Evolutionary conservation across 495 filamentous ascomycete species (phyloP), one percentile per base, ranked within the genome.

Genomic region (Staphylotrichum tortipilum): DNA sequence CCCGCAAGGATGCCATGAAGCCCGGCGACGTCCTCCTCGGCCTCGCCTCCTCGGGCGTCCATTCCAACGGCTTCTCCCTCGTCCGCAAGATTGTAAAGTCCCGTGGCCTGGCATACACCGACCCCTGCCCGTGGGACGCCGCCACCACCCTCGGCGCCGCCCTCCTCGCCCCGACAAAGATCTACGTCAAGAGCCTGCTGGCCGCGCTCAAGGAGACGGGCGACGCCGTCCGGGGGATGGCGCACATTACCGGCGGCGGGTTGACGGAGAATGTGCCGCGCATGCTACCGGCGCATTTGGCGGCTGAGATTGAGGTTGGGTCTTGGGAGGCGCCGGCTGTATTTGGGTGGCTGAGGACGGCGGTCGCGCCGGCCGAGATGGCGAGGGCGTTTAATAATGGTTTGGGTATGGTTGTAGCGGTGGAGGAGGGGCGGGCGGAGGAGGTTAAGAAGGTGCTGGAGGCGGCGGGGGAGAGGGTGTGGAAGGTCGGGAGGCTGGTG

Each of bases 21-120:
- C 66, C 70, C 21, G 91, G 91, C 18, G 92, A 98, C 63, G 77
- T 90, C 14, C 75, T 97, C 7, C 72, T 97, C 11, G 92, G 86
- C 7, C 73, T 98, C 22, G 80, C 77, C 23, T 92, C 86, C 19
- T 86, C 79, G 30, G 92, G 92, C 30, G 78, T 84, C 0, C 92
- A 97, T 66, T 94, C 88, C 7, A 98, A 98, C 67, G 92, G 92
- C 31, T 98, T 90, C 76, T 95, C 88, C 0, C 82, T 98, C 31
- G 81, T 96, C 33, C 86, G 91, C 50, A 86, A 85, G 67, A 87
- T 97, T 57, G 72, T 97, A 55, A 80, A 84, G 51, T 75, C 74
- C 35, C 71, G 81, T 21, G 79, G 81, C n/a, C 66, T 97, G 8
- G 61, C 59, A 49, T 94, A 86, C 71, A 69, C 70, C 4, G 79